Base-by-base conservation (phyloP, 2,329 filamentous ascomycete species). In the Claviceps sp. region DNA sequence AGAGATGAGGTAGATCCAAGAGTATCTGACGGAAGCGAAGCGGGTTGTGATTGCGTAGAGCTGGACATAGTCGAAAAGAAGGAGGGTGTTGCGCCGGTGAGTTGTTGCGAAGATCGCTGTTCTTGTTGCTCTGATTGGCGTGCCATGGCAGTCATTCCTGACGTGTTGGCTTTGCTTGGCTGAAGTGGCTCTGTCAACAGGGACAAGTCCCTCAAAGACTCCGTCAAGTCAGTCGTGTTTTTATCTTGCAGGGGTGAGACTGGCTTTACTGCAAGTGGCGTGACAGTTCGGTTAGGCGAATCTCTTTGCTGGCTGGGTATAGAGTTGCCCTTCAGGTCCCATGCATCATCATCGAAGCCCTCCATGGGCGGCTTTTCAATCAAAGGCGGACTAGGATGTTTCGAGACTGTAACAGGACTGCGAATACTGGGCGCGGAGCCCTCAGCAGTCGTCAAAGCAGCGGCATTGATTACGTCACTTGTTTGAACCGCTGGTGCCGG, bases 281-380 rank as follows among this genome's bases (percentile, higher is more conserved):
- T 39, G 38, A 30, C 17, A 34, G 16, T 57, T 66, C 52, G 49
- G 17, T 50, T 46, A 53, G 48, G 26, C 58, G 53, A 30, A 50
- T 60, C 67, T 56, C 54, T 55, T 30, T 82, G 78, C 63, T 82
- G 85, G 14, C 85, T 79, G 17, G 89, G 6, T 11, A 34, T 13
- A n/a, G 30, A 47, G 22, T 39, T 51, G 45, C 34, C 24, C 70
- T 96, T 96, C 48, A 95, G 85, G 61, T 94, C 88, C 93, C 93
- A 98, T 8, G 93, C 93, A 71, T 97, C 89, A 62, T 97, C 93
- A 50, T 98, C 93, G 62, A 97, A 97, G 2, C 88, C 88, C 54
- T 74, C 72, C 30, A 24, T 43, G 24, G 24, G 24, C 14, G 41
- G 34, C n/a, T 59, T 58, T 14, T 55, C 58, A 50, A 58, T 52